Conservation (phyloP, 2,329 filamentous ascomycete genomes). For the Calycina herbarum region DNA sequence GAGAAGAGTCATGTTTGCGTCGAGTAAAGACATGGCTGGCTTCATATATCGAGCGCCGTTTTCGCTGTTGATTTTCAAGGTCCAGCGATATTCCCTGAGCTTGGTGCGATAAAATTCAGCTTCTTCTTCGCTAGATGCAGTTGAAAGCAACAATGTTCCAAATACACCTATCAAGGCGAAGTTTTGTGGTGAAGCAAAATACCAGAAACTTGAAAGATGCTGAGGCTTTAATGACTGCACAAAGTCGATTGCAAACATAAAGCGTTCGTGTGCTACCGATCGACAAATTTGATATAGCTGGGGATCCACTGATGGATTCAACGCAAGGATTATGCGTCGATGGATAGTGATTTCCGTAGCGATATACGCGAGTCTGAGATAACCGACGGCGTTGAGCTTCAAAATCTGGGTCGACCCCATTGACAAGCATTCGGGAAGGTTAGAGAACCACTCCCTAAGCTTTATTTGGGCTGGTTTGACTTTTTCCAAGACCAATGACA, state of each 20-base stretch:
- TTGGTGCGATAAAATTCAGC: slow-evolving; percentile 29
- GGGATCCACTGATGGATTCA: slow-evolving; percentile 34
- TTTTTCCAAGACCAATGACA: slow-evolving; percentile 44
- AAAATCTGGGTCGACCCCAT: slow-evolving; percentile 45
- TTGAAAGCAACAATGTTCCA: slow-evolving; percentile 40
- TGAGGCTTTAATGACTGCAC: slow-evolving; percentile 46
- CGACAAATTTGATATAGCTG: slow-evolving; percentile 30
- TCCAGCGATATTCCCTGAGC: slow-evolving; percentile 33
- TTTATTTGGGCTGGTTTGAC: slow-evolving; percentile 50
- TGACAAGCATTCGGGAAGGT: slow-evolving; percentile 47
- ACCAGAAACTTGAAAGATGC: slow-evolving; percentile 49
- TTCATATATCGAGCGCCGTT: slow-evolving; percentile 33
- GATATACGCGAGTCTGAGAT: slow-evolving; percentile 52
- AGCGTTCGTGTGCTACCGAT: slow-evolving; percentile 41
- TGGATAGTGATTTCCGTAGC: slow-evolving; percentile 53
- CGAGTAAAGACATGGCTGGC: slow-evolving; percentile 30
- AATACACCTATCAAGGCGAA: slow-evolving; percentile 46
- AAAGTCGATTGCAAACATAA: slow-evolving; percentile 44
- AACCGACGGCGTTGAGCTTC: slow-evolving; percentile 46
- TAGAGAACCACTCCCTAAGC: slow-evolving; percentile 50
- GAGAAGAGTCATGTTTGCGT: slow-evolving; percentile 30
- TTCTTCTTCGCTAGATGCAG: slow-evolving; percentile 27
- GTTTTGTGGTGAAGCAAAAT: slow-evolving; percentile 46
- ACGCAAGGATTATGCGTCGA: slow-evolving; percentile 48
- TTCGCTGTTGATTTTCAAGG: slow-evolving; percentile 33